A percentile compares a stretch with the other conserved stretches of the same genome.
phyloP scores from a whole-genome alignment of 305 asterid genomes.

The Fraxinus paxiana region DNA sequence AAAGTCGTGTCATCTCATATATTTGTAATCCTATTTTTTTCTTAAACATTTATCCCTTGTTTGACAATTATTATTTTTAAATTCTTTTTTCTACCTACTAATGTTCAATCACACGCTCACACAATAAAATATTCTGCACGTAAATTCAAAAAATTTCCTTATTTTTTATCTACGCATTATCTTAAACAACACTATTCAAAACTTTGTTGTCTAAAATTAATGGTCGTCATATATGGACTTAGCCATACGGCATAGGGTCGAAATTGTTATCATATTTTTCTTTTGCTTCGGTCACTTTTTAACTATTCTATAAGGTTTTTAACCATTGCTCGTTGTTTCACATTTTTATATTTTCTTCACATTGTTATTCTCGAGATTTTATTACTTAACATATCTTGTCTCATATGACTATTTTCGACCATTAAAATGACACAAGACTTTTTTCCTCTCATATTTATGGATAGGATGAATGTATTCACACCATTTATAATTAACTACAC shows the following conservation, averaged over 20 bases:
- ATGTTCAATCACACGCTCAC: no score
- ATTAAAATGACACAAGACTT: not conserved
- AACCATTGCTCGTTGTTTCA: not conserved
- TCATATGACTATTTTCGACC: not conserved
- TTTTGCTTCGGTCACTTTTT: not conserved
- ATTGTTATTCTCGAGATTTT: no score
- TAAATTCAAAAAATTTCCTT: no score
- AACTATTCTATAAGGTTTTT: not conserved
- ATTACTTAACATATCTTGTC: not conserved
- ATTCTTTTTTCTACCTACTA: no score
- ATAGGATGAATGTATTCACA: not conserved
- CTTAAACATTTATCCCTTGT: not conserved
- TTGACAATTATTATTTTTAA: no score
- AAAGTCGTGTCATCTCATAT: not conserved
- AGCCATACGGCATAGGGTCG: no score
- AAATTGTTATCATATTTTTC: not conserved
- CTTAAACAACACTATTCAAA: no score
- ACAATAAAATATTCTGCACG: no score
- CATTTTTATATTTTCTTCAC: no score
- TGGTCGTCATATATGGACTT: no score
- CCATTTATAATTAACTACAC: not conserved
- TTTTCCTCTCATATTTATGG: not conserved
- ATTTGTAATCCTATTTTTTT: not conserved
- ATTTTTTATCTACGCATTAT: no score
- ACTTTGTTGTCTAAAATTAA: no score